Percentiles rank a stretch among this genome's conserved stretches.
Evolutionary conservation across 2,329 filamentous ascomycete species (phyloP).

Genomic region (Nothophaeocryptopus gaeumannii): DNA sequence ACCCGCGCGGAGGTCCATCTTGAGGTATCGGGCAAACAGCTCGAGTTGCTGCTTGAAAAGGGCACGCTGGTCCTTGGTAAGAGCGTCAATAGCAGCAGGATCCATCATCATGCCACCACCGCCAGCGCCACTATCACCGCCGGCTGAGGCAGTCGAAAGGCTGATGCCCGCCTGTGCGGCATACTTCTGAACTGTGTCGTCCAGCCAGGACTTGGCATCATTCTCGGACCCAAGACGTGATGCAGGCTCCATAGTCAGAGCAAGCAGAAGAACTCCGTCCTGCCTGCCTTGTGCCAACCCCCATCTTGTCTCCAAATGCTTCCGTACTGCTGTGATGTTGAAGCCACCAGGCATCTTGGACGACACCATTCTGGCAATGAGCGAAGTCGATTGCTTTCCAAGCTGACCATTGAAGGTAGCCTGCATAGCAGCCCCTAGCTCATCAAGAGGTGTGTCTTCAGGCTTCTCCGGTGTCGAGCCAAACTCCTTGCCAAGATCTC

Average conservation of each 20-base stretch:
- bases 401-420: constrained; percentile 98
- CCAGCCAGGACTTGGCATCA: constrained; percentile 90
- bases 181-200: constrained; percentile 86
- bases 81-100: constrained; percentile 88
- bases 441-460: constrained; percentile 93
- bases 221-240: constrained; percentile 83
- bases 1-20: constrained; percentile 93
- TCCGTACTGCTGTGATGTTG: constrained; percentile 93
- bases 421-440: constrained; percentile 93
- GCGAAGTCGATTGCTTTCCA: constrained; percentile 90
- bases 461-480: constrained; percentile 97
- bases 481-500: constrained; percentile 97
- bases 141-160: constrained; percentile 68
- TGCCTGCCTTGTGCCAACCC: constrained; percentile 82
- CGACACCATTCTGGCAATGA: constrained; percentile 91
- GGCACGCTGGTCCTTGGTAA: constrained; percentile 93
- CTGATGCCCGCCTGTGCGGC: constrained; percentile 78
- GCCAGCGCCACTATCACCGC: constrained; percentile 68
- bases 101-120: constrained; percentile 99
- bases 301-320: constrained; percentile 93
- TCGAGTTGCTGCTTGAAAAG: constrained; percentile 99
- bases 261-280: constrained; percentile 83
- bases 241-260: constrained; percentile 87
- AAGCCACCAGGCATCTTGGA: constrained; percentile 99
- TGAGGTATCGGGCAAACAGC: constrained; percentile 89